phyloP scores from a whole-genome alignment of 129 eudicot species.

The Daucus carota region DNA sequence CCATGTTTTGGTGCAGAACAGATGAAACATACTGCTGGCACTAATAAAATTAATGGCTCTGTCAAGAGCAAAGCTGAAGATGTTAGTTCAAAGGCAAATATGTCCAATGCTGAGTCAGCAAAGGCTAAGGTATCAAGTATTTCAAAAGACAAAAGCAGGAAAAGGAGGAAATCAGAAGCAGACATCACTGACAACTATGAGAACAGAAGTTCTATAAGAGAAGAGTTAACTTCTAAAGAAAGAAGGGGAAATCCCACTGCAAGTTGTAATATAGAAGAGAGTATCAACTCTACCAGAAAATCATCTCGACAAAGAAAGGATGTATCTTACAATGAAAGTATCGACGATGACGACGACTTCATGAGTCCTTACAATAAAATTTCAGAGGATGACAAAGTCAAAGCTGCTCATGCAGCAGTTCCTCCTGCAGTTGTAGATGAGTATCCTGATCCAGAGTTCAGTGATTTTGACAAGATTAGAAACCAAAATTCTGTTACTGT shows the following conservation, averaged over 20 bases:
- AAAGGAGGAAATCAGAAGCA: slow-evolving; percentile 30
- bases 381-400: slow-evolving; percentile 12
- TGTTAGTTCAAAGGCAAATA: slow-evolving; percentile 13
- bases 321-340: slow-evolving; percentile 46
- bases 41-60: slow-evolving; percentile 20
- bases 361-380: slow-evolving; percentile 23
- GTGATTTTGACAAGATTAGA: slow-evolving; percentile 55
- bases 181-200: slow-evolving; percentile 46
- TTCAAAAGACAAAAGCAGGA: slow-evolving; percentile 27
- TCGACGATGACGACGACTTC: slow-evolving; percentile 21
- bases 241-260: slow-evolving; percentile 16
- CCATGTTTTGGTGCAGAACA: neutral
- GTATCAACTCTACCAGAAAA: slow-evolving; percentile 21
- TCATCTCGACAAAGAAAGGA: slow-evolving; percentile 42
- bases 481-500: slow-evolving; percentile 43
- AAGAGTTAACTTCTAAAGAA: slow-evolving; percentile 17
- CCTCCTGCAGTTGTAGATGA: slow-evolving; percentile 12
- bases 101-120: slow-evolving; percentile 16
- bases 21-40: neutral
- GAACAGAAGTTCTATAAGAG: slow-evolving; percentile 23
- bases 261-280: slow-evolving; percentile 17
- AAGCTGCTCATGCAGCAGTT: slow-evolving; percentile 1
- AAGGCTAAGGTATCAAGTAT: slow-evolving; percentile 21
- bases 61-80: slow-evolving; percentile 19
- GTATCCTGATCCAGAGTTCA: slow-evolving; percentile 65